These are phyloP conservation scores for Poterioochromonas sp. DNA, from an alignment of 352 stramenopile species.

Conservation along the genomic window DNA sequence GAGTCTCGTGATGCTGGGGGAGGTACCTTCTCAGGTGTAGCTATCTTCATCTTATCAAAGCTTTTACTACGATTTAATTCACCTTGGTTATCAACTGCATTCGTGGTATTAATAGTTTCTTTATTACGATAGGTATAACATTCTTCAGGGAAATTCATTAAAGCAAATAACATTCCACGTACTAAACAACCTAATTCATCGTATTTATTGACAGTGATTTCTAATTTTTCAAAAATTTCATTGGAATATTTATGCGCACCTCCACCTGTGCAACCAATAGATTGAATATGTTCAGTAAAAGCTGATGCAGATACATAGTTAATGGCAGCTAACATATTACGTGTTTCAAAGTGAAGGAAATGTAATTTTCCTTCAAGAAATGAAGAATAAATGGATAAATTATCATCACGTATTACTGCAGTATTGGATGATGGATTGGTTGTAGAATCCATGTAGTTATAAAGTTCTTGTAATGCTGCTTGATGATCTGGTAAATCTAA, in stretches of 20 bases:
- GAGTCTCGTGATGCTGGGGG: too few species aligned
- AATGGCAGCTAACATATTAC: constrained; percentile 61
- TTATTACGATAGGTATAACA: constrained; percentile 83
- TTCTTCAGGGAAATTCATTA: constrained; percentile 87
- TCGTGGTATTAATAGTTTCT: too few species aligned
- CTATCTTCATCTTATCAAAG: neutral
- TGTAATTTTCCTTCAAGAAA: constrained; percentile 86
- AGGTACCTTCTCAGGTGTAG: neutral
- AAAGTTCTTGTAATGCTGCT: constrained; percentile 49
- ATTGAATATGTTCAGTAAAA: constrained; percentile 63
- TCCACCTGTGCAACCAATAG: constrained; percentile 75
- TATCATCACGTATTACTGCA: constrained; percentile 58
- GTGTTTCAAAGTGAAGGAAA: constrained; percentile 85
- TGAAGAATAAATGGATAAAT: constrained; percentile 66
- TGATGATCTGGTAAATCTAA: constrained; percentile 52
- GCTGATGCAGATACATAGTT: constrained; percentile 55
- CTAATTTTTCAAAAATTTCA: constrained; percentile 73
- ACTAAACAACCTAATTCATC: constrained; percentile 96
- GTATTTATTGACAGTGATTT: constrained; percentile 79
- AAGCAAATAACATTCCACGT: constrained; percentile 88
- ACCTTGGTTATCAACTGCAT: neutral
- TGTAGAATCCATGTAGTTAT: constrained; percentile 48
- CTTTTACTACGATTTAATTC: neutral
- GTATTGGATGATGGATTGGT: constrained; percentile 2
- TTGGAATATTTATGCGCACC: constrained; percentile 87